Conservation (phyloP, 208 protist genomes). For the Trypanosoma avium region DNA sequence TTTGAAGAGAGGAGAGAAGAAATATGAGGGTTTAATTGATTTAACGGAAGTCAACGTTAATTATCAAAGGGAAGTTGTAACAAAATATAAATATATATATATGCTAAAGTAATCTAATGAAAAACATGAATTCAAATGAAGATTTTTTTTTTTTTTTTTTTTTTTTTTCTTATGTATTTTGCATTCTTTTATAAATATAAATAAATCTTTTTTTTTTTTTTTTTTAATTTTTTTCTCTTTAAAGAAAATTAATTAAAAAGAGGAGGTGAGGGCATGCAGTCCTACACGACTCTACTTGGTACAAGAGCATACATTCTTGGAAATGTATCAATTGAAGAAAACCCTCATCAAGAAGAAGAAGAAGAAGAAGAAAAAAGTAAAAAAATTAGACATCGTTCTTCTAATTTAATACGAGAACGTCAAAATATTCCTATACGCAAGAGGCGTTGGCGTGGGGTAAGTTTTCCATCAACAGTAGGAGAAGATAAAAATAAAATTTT, state of each 20-base stretch:
- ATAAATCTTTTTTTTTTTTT: neutral
- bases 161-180: neutral
- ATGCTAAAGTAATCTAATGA: too few relatives aligned
- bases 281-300: conserved; percentile 13
- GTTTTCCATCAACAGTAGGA: neutral
- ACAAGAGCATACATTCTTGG: conserved; percentile 14
- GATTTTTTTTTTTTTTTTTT: neutral
- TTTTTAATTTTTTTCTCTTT: neutral
- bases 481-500: neutral
- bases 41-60: too few relatives aligned
- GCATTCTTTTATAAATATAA: neutral
- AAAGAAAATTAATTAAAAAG: neutral
- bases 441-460: neutral
- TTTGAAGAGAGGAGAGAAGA: too few relatives aligned
- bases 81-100: too few relatives aligned
- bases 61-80: too few relatives aligned
- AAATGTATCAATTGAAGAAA: neutral
- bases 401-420: conserved; percentile 1
- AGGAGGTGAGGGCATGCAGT: neutral
- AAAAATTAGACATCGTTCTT: too few relatives aligned
- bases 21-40: too few relatives aligned
- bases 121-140: too few relatives aligned
- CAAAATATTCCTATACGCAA: neutral
- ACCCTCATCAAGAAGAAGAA: too few relatives aligned
- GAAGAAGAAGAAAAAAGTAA: too few relatives aligned